phyloP scores from a whole-genome alignment of 2,329 filamentous ascomycete species.

The Neophaeococcomyces aloes region DNA sequence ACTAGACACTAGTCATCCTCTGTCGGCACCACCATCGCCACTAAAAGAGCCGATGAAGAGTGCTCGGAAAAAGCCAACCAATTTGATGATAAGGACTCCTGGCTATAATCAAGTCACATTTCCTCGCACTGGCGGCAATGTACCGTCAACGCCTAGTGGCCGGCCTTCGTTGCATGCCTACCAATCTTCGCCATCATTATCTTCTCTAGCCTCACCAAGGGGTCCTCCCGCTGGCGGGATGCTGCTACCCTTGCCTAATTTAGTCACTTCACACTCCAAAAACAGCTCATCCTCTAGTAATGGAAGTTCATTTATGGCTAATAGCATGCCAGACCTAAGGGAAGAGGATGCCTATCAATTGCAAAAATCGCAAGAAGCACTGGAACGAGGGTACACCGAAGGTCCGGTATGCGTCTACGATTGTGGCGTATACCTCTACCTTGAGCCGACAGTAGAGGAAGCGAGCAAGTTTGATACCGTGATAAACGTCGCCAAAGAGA shows the following conservation, averaged over 20 bases:
- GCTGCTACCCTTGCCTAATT: conserved; percentile 25
- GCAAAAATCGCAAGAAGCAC: conserved; percentile 51
- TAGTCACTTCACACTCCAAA: conserved; percentile 11
- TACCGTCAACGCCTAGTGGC: conserved; percentile 48
- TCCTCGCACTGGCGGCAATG: conserved; percentile 37
- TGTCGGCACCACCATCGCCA: conserved; percentile 47
- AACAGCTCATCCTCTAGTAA: conserved; percentile 16
- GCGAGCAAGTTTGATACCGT: conserved; percentile 52
- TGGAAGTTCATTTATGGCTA: conserved; percentile 14
- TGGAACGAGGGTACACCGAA: conserved; percentile 53
- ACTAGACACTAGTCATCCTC: conserved; percentile 29
- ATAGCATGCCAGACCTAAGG: conserved; percentile 36
- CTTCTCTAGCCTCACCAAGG: conserved; percentile 42
- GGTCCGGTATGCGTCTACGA: conserved; percentile 56
- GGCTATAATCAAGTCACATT: conserved; percentile 39
- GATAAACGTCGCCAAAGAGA: conserved; percentile 56
- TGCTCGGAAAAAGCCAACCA: conserved; percentile 47
- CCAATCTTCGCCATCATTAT: conserved; percentile 52
- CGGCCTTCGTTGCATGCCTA: conserved; percentile 48
- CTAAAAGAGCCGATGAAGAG: conserved; percentile 46
- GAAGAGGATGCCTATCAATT: conserved; percentile 39
- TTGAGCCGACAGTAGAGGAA: conserved; percentile 52
- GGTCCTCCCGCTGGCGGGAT: conserved; percentile 42
- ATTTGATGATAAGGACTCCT: conserved; percentile 49
- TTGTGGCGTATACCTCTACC: conserved; percentile 50